phyloP scores from a whole-genome alignment of 495 filamentous ascomycete species.

The Chlorociboria aeruginascens region DNA sequence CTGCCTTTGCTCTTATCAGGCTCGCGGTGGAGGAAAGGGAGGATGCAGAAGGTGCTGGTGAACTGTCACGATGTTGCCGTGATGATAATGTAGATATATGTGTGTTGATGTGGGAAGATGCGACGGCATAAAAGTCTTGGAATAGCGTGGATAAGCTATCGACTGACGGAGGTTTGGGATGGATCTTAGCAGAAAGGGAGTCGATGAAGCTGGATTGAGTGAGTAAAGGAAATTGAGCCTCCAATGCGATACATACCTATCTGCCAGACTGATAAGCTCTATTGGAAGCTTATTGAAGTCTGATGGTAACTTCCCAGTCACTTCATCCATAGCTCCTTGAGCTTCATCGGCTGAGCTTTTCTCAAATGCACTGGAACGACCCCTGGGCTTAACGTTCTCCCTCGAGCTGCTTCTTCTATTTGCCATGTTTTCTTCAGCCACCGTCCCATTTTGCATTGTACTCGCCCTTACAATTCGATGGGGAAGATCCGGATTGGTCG shows the following conservation, averaged over 20 bases:
- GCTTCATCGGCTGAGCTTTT: constrained; percentile 33
- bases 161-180: constrained; percentile 70
- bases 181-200: constrained; percentile 76
- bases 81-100: constrained; percentile 77
- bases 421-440: constrained; percentile 28
- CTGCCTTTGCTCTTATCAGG: constrained; percentile 37
- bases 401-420: constrained; percentile 12
- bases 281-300: constrained; percentile 82
- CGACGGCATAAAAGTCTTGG: constrained; percentile 85
- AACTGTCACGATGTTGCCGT: constrained; percentile 50
- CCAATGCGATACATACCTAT: constrained; percentile 45
- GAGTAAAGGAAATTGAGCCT: neutral
- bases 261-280: constrained; percentile 78
- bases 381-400: constrained; percentile 13
- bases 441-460: constrained; percentile 45
- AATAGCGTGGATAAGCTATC: constrained; percentile 78
- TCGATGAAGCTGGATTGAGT: constrained; percentile 64
- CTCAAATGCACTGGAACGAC: constrained; percentile 10
- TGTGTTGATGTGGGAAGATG: constrained; percentile 72
- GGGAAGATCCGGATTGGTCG: constrained; percentile 27
- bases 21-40: constrained; percentile 39
- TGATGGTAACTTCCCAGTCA: constrained; percentile 41
- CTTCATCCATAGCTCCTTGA: constrained; percentile 37
- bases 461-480: constrained; percentile 43
- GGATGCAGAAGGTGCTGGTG: constrained; percentile 35